phyloP scores from a whole-genome alignment of 148 eudicot species.

The Dianthus caryophyllus region DNA sequence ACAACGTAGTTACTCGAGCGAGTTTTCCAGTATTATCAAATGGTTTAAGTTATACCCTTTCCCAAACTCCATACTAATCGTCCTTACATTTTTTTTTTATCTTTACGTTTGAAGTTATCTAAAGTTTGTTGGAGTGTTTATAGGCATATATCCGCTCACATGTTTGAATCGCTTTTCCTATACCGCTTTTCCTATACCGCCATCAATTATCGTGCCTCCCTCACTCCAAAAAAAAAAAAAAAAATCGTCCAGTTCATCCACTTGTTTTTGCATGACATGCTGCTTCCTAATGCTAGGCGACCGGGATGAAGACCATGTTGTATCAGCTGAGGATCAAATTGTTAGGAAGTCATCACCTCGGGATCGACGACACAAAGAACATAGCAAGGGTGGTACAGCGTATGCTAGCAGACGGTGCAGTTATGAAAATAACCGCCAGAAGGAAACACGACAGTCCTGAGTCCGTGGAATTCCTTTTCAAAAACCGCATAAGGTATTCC shows the following conservation, averaged over 20 bases:
- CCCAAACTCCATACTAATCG: too few relatives aligned
- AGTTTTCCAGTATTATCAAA: background rate
- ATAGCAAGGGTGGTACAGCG: slow-evolving; percentile 69
- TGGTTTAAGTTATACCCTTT: background rate
- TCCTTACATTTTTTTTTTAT: too few relatives aligned
- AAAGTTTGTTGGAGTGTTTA: too few relatives aligned
- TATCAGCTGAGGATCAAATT: slow-evolving; percentile 53
- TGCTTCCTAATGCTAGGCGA: slow-evolving; percentile 47
- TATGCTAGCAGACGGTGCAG: slow-evolving; percentile 79
- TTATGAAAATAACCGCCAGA: slow-evolving; percentile 67
- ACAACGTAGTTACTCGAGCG: background rate
- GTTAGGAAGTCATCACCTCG: slow-evolving; percentile 91
- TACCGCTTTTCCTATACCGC: too few relatives aligned
- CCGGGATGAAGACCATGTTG: slow-evolving; percentile 93
- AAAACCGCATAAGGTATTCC: slow-evolving; percentile 60
- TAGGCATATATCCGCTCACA: too few relatives aligned
- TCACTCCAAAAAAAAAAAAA: too few relatives aligned
- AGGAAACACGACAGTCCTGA: slow-evolving; percentile 35
- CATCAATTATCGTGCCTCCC: too few relatives aligned
- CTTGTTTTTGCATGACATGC: slow-evolving; percentile 12
- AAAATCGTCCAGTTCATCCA: too few relatives aligned
- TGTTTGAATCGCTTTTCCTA: too few relatives aligned
- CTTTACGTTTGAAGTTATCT: too few relatives aligned
- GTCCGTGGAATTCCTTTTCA: slow-evolving; percentile 61
- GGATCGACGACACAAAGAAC: slow-evolving; percentile 87